Percentiles rank a stretch among this genome's conserved stretches.
phyloP scores from a whole-genome alignment of 1,284 basidiomycete genomes.

The Ceratobasidium sp. region DNA sequence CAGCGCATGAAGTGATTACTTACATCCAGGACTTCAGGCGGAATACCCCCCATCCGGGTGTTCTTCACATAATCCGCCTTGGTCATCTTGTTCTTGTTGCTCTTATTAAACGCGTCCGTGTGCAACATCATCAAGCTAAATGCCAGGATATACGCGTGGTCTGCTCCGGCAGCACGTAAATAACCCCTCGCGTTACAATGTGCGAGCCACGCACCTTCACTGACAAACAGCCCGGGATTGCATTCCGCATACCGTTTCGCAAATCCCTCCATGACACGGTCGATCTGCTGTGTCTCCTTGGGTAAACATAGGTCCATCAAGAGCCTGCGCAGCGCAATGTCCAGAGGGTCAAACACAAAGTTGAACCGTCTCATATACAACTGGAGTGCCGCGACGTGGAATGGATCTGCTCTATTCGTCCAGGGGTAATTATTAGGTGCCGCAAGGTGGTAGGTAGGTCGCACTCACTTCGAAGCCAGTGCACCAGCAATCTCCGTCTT shows the following conservation, averaged over 20 bases:
- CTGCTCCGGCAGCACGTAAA: slow-evolving; percentile 58
- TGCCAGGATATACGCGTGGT: slow-evolving; percentile 95
- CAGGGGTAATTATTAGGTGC: neutral
- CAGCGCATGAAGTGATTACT: slow-evolving; percentile 50
- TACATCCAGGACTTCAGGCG: slow-evolving; percentile 87
- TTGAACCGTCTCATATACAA: slow-evolving; percentile 82
- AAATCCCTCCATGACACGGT: slow-evolving; percentile 96
- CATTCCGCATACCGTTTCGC: slow-evolving; percentile 85
- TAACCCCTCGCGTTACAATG: neutral
- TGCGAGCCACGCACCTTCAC: slow-evolving; percentile 67
- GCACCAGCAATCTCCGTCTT: slow-evolving; percentile 82
- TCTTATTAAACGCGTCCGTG: slow-evolving; percentile 97
- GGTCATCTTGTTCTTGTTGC: slow-evolving; percentile 97
- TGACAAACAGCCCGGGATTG: slow-evolving; percentile 84
- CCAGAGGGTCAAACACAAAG: slow-evolving; percentile 85
- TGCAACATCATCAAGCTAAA: slow-evolving; percentile 99
- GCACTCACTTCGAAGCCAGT: slow-evolving; percentile 79
- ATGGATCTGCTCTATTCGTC: slow-evolving; percentile 69
- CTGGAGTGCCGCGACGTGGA: slow-evolving; percentile 77
- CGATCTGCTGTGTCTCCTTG: slow-evolving; percentile 97
- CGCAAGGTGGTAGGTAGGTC: neutral
- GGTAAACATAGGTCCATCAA: slow-evolving; percentile 94
- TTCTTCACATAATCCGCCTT: slow-evolving; percentile 94
- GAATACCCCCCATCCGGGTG: slow-evolving; percentile 86
- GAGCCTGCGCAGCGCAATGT: slow-evolving; percentile 90